phyloP scores from a whole-genome alignment of 768 basidiomycete species.

The Clitopilus passeckerianus region DNA sequence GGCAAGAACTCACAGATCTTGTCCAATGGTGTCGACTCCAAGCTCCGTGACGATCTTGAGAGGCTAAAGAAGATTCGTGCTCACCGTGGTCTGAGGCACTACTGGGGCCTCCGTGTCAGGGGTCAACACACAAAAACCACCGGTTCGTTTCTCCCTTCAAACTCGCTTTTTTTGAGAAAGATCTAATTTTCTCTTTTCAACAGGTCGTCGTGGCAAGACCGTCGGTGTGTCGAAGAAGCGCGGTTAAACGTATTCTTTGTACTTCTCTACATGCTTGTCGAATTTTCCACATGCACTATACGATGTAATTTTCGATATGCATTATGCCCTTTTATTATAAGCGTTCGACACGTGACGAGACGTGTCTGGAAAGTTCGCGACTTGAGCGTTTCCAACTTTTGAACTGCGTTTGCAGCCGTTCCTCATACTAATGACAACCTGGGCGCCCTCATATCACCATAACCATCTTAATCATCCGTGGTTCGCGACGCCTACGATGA shows the following conservation, averaged over 20 bases:
- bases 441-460: constrained; percentile 11
- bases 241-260: constrained; percentile 29
- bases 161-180: constrained; percentile 2
- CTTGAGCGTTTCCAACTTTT: not conserved
- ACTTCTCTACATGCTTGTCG: constrained; percentile 8
- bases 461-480: constrained; percentile 36
- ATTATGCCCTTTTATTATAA: not conserved
- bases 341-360: constrained; percentile 7
- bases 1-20: constrained; percentile 96
- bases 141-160: constrained; percentile 41
- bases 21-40: constrained; percentile 96
- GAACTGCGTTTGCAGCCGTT: not conserved
- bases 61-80: constrained; percentile 98
- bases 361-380: constrained; percentile 6
- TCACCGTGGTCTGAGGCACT: constrained; percentile 90
- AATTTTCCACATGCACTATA: constrained; percentile 5
- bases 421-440: constrained; percentile 16
- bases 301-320: constrained; percentile 8
- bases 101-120: constrained; percentile 92
- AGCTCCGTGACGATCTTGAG: constrained; percentile 97
- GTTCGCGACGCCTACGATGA: constrained; percentile 31
- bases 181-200: not conserved
- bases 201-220: constrained; percentile 93
- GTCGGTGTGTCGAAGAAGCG: constrained; percentile 96
- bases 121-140: constrained; percentile 99